phyloP scores from a whole-genome alignment of 768 basidiomycete genomes.

The Clathrus columnatus region DNA sequence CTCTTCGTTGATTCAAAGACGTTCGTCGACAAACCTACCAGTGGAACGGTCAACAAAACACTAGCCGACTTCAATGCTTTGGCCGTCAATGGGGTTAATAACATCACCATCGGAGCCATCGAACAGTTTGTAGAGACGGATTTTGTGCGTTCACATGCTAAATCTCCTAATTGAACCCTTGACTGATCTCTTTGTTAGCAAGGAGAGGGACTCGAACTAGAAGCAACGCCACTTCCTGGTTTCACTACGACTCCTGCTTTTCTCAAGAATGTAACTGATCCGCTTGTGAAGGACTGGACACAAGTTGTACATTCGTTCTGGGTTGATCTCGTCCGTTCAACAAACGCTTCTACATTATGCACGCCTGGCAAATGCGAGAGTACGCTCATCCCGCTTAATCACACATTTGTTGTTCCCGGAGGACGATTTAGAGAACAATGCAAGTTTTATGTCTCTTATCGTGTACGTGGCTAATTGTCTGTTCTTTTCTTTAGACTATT shows the following conservation, averaged over 20 bases:
- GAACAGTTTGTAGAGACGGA: constrained; percentile 63
- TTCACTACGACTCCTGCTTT: constrained; percentile 61
- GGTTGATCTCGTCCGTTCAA: constrained; percentile 67
- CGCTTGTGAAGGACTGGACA: constrained; percentile 62
- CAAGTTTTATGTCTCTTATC: constrained; percentile 26
- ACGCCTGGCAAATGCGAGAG: constrained; percentile 59
- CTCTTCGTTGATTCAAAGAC: constrained; percentile 79
- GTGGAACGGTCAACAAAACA: constrained; percentile 53
- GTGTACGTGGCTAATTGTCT: not conserved
- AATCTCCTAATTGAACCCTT: too few relatives aligned
- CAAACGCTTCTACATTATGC: constrained; percentile 65
- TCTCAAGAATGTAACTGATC: constrained; percentile 59
- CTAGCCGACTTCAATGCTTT: constrained; percentile 50
- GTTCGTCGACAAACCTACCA: constrained; percentile 84
- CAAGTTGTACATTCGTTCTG: constrained; percentile 81
- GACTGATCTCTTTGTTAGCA: constrained; percentile 19
- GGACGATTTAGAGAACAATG: constrained; percentile 80
- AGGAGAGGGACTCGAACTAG: constrained; percentile 81
- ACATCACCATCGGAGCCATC: constrained; percentile 53
- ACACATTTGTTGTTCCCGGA: constrained; percentile 88
- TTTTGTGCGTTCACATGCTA: constrained; percentile 42
- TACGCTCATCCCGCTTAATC: constrained; percentile 80
- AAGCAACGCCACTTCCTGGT: constrained; percentile 47
- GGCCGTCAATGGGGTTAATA: constrained; percentile 31
- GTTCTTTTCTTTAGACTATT: constrained; percentile 32